phyloP scores from a whole-genome alignment of 768 basidiomycete genomes.

The Leccinum subtestaceum region DNA sequence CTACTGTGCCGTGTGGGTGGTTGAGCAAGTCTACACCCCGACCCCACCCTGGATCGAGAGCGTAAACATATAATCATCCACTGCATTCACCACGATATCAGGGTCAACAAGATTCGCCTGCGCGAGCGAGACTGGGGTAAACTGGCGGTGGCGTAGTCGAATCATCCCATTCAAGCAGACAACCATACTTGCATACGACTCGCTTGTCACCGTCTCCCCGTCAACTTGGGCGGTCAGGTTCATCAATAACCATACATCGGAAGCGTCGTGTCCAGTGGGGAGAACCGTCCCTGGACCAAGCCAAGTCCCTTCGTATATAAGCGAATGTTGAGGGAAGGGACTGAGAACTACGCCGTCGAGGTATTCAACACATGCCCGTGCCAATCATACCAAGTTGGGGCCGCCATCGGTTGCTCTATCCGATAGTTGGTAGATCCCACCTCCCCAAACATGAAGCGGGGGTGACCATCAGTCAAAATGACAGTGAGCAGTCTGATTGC shows the following conservation, averaged over 20 bases:
- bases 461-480: neutral
- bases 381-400: constrained; percentile 57
- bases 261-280: constrained; percentile 37
- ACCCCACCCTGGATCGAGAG: constrained; percentile 53
- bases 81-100: neutral
- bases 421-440: constrained; percentile 51
- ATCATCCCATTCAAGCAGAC: neutral
- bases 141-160: constrained; percentile 33
- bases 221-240: constrained; percentile 47
- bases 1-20: constrained; percentile 53
- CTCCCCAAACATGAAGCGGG: constrained; percentile 60
- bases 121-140: constrained; percentile 50
- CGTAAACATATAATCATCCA: constrained; percentile 42
- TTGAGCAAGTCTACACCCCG: constrained; percentile 58
- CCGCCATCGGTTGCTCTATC: constrained; percentile 39
- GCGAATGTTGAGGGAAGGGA: constrained; percentile 49
- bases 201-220: constrained; percentile 42
- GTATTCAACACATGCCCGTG: constrained; percentile 39
- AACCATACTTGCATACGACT: constrained; percentile 45
- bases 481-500: neutral
- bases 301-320: constrained; percentile 41
- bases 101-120: too few relatives aligned
- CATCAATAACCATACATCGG: constrained; percentile 51
- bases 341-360: constrained; percentile 37
- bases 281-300: constrained; percentile 38